Evolutionary conservation across 805 yeast genomes (phyloP).

Genomic region (Jamesozyma lodderae): DNA sequence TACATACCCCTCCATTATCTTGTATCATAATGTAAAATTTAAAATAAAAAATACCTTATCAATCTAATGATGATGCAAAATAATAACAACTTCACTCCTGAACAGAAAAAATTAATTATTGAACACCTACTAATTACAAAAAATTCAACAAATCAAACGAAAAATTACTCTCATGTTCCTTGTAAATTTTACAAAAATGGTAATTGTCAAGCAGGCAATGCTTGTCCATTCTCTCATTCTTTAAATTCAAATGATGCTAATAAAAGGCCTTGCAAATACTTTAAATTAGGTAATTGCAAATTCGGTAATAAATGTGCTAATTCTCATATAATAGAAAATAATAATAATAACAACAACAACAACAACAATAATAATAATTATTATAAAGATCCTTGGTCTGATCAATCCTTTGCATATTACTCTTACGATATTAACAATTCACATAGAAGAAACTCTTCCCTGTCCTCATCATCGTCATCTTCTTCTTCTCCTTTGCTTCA

Average conservation of each 20-base stretch:
- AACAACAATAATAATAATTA: neutral
- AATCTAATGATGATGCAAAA: too few species aligned
- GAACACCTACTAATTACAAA: conserved; percentile 25
- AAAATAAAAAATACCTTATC: too few species aligned
- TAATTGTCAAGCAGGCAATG: conserved; percentile 84
- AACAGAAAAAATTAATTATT: conserved; percentile 21
- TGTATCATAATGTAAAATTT: too few species aligned
- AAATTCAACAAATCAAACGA: conserved; percentile 13
- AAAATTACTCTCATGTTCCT: conserved; percentile 68
- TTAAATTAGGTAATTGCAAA: conserved; percentile 93
- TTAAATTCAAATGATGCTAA: conserved; percentile 42
- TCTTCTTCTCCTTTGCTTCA: neutral
- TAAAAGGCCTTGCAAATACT: conserved; percentile 66
- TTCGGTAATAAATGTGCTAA: conserved; percentile 92
- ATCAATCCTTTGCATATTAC: too few species aligned
- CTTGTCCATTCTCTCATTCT: conserved; percentile 88
- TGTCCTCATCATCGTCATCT: neutral
- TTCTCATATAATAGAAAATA: conserved; percentile 53
- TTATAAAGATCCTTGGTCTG: neutral
- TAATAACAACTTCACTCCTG: conserved; percentile 12
- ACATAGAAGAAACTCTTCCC: neutral
- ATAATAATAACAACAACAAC: neutral
- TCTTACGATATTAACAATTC: too few species aligned
- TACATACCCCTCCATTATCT: too few species aligned
- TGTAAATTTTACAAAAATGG: conserved; percentile 92